Evolutionary conservation across 2,329 filamentous ascomycete genomes (phyloP), one percentile per base, ranked within the genome.

Genomic region (Ceratocystis diversiconidia): DNA sequence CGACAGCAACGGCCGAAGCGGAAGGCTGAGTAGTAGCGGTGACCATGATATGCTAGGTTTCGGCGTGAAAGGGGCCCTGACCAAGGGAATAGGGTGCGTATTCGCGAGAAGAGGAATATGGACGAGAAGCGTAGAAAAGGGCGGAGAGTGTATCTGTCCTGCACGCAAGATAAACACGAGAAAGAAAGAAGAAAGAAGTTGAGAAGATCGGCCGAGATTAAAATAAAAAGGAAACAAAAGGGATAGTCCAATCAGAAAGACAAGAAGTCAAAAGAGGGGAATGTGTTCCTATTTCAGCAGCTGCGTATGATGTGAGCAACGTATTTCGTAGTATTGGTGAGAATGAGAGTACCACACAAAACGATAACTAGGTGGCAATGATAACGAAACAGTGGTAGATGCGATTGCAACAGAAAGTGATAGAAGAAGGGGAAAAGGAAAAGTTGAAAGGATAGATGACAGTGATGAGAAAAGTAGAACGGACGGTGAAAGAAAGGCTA

Each of bases 11-110:
- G 71, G 81, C 77, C 73, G 82, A 75, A 72, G 78, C 75, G 73
- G 77, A 75, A 78, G 78, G 74, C 77, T 72, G 79, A 77, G 80
- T 73, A 71, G 76, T 73, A 72, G 79, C 78, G 74, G 82, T 78
- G 77, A 84, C 84, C 84, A 88, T 87, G 77, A 76, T 80, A 79
- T 76, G 77, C 75, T 74, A 74, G 74, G 77, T 80, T 78, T 77
- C 74, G 71, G 32, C 3, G 74, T 70, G 76, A 75, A 82, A 79
- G 78, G 84, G 86, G 88, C 89, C 92, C 92, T 94, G 92, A 97
- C 92, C 92, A 95, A 96, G 92, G 92, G 90, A 88, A 79, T 79
- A 85, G 83, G 85, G 79, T 86, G 90, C 89, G 91, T 91, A 90
- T 83, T 92, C 83, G 90, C 89, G 73, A 69, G 68, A 70, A 69